Evolutionary conservation across 306 rosid genomes (phyloP).

Genomic region (Medicago lupulina): DNA sequence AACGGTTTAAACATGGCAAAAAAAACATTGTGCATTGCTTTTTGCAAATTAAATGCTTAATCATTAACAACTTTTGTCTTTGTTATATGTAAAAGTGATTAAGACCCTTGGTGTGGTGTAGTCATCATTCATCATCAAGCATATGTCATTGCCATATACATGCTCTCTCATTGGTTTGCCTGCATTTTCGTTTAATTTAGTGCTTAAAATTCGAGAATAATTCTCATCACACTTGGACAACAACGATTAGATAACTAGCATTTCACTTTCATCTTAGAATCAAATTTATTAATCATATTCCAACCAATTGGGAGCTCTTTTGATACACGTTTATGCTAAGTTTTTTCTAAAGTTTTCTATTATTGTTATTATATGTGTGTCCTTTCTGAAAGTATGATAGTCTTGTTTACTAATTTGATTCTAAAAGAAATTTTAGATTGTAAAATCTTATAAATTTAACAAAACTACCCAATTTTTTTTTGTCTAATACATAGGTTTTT

Average conservation of each 20-base stretch:
- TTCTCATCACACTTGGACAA: conserved; percentile 24
- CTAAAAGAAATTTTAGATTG: background rate
- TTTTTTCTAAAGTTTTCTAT: background rate
- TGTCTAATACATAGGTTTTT: no score
- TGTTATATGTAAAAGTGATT: conserved; percentile 25
- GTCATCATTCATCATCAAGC: conserved; percentile 30
- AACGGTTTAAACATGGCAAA: conserved; percentile 17
- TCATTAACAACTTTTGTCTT: conserved; percentile 36
- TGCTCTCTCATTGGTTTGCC: conserved; percentile 24
- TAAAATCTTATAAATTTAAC: background rate
- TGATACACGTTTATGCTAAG: background rate
- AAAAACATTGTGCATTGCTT: background rate
- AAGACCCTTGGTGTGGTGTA: conserved; percentile 19
- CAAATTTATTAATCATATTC: background rate
- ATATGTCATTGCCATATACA: conserved; percentile 23
- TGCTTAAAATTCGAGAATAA: conserved; percentile 15
- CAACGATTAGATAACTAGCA: background rate
- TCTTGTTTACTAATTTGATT: background rate
- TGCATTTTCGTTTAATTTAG: conserved; percentile 3
- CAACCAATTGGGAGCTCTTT: background rate
- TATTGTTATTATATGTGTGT: background rate
- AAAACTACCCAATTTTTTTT: no score
- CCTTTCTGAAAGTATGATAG: background rate
- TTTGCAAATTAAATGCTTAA: conserved; percentile 40
- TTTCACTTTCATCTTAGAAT: conserved; percentile 18